Conservation (phyloP, 345 rosid genomes). For the Cochlearia excelsa region DNA sequence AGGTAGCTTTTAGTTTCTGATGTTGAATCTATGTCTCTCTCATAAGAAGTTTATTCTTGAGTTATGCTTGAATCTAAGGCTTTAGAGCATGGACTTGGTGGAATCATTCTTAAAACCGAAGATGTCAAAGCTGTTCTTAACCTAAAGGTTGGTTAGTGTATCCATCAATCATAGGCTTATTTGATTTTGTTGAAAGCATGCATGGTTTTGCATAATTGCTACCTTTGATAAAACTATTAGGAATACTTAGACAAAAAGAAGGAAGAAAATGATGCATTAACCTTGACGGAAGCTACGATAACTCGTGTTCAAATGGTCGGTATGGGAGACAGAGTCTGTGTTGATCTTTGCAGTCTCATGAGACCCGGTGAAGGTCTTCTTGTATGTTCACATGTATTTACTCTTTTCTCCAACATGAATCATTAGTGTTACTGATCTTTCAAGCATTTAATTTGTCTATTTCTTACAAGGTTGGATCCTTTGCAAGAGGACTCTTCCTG, state of each 20-base stretch:
- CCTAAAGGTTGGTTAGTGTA: constrained; percentile 50
- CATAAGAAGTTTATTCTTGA: neutral
- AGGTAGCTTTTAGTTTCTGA: constrained; percentile 45
- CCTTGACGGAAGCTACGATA: constrained; percentile 57
- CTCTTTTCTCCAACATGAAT: constrained; percentile 10
- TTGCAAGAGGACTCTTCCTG: constrained; percentile 89
- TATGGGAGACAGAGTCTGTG: constrained; percentile 93
- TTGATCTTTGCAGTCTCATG: constrained; percentile 93
- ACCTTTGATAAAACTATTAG: constrained; percentile 40
- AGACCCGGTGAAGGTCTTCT: constrained; percentile 91
- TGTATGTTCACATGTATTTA: constrained; percentile 44
- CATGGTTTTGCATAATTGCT: neutral
- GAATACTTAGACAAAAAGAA: constrained; percentile 76
- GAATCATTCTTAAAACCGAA: constrained; percentile 62
- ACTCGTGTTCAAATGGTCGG: constrained; percentile 58
- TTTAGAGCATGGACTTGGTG: constrained; percentile 79
- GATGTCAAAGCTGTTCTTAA: constrained; percentile 59
- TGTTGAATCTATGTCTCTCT: neutral
- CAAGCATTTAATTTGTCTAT: neutral
- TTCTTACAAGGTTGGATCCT: constrained; percentile 66
- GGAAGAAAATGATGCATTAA: constrained; percentile 53
- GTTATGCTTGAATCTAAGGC: constrained; percentile 47
- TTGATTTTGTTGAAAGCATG: neutral
- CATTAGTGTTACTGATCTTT: neutral
- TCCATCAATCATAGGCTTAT: constrained; percentile 12